Base-by-base conservation (phyloP, 2,329 filamentous ascomycete species). In the Furcasterigmium sp. region DNA sequence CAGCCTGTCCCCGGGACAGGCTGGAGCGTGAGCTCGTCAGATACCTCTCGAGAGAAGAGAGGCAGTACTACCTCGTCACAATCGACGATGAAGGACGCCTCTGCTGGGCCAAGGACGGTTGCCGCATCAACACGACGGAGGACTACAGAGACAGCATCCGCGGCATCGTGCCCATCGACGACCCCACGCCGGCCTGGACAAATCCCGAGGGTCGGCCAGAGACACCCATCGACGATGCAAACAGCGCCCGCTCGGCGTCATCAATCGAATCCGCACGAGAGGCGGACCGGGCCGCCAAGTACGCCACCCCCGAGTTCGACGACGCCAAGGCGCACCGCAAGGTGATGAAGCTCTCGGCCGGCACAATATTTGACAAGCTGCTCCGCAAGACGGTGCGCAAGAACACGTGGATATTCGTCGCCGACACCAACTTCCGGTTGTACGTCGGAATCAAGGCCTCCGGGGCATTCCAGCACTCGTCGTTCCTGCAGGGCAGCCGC, bases 351-450 rank as follows among this genome's bases (percentile, higher is more conserved):
- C 70, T 90, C 3, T 86, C 79, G 5, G 79, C 85, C 2, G 79
- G 84, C 1, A 83, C 84, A 1, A 74, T 95, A 4, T 78, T 91
- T 59, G 88, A 93, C 61, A 85, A 86, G 50, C 71, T 95, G 6
- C 72, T 93, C 14, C 80, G 87, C 47, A 85, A 87, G 50, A 83
- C 85, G 0, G 85, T 90, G 30, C 86, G 83, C 61, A 89, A 89
- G 49, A 91, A 91, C 56, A 93, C 87, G 5, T 95, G 91, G 91
- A 94, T 95, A 51, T 96, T 95, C 55, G 90, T 91, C 8, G 85
- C 86, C 19, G 90, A 95, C 63, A 91, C 87, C 1, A 84, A 79
- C 1, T 93, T 91, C 60, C 80, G 87, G 1, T 71, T 95, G 0
- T 95, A 95, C 60, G 81, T 95, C 26, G 90, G 90, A 38, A 93